Percentiles rank a stretch among this genome's conserved stretches.
phyloP scores from a whole-genome alignment of 371 early-diverging fungal species.

The Sporodiniella umbellata region DNA sequence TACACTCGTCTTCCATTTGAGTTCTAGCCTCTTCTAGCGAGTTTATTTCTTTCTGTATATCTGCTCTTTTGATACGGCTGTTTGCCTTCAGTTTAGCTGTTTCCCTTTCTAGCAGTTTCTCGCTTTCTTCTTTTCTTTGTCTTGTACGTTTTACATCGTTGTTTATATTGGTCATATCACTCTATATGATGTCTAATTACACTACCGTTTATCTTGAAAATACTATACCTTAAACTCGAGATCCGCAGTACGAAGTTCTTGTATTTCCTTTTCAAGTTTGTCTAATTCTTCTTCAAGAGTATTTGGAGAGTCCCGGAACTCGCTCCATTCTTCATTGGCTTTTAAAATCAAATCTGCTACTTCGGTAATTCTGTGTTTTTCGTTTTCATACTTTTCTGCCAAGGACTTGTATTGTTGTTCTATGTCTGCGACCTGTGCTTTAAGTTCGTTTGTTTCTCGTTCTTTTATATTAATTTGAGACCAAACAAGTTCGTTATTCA shows the following conservation, averaged over 20 bases:
- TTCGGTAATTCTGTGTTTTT: not conserved
- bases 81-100: conserved; percentile 27
- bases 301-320: not conserved
- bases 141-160: conserved; percentile 14
- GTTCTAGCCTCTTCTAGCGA: conserved; percentile 17
- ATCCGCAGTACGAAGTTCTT: not conserved
- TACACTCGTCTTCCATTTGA: too few species aligned
- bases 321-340: conserved; percentile 10
- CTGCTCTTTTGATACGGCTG: conserved; percentile 17
- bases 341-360: not conserved
- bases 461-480: conserved; percentile 61
- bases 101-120: conserved; percentile 23
- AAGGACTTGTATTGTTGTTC: conserved; percentile 9
- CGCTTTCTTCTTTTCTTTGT: conserved; percentile 30
- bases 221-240: not conserved
- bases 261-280: not conserved
- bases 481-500: conserved; percentile 79
- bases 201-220: too few species aligned
- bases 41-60: conserved; percentile 34
- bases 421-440: conserved; percentile 15
- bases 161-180: conserved; percentile 11
- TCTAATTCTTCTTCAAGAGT: conserved; percentile 7
- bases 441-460: conserved; percentile 40
- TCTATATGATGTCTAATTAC: too few species aligned
- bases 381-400: conserved; percentile 15